Evolutionary conservation across 2,329 filamentous ascomycete genomes (phyloP).

Genomic region (Pyricularia pennisetigena): DNA sequence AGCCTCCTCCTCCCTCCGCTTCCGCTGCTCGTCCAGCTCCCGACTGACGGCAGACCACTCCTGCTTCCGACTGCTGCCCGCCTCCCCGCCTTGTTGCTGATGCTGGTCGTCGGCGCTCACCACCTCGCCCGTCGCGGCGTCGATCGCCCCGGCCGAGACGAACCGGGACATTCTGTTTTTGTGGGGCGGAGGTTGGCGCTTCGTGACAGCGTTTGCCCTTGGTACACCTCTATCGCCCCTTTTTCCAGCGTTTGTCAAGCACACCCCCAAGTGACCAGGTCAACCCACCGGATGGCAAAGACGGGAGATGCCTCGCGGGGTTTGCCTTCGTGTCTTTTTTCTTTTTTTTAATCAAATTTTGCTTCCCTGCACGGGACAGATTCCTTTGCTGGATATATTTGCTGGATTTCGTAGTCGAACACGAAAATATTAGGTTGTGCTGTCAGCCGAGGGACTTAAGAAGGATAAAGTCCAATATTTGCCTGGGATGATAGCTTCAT

Average conservation of each 20-base stretch:
- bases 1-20: constrained; percentile 40
- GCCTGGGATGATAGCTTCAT: background rate
- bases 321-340: background rate
- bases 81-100: background rate
- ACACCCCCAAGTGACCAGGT: too few relatives aligned
- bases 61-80: constrained; percentile 14
- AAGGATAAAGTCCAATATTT: background rate
- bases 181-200: background rate
- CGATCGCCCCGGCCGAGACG: constrained; percentile 43
- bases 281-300: too few relatives aligned
- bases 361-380: too few relatives aligned
- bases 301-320: background rate
- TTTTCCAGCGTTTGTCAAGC: background rate
- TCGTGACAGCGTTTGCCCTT: background rate
- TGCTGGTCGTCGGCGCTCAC: constrained; percentile 6
- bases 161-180: constrained; percentile 39
- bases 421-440: background rate
- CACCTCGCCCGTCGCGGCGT: constrained; percentile 22
- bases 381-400: too few relatives aligned
- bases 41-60: constrained; percentile 58
- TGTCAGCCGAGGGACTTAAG: background rate
- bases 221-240: too few relatives aligned
- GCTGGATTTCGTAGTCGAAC: background rate
- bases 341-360: too few relatives aligned
- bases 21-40: constrained; percentile 52